phyloP scores from a whole-genome alignment of 306 rosid genomes.

The Quercus robur region DNA sequence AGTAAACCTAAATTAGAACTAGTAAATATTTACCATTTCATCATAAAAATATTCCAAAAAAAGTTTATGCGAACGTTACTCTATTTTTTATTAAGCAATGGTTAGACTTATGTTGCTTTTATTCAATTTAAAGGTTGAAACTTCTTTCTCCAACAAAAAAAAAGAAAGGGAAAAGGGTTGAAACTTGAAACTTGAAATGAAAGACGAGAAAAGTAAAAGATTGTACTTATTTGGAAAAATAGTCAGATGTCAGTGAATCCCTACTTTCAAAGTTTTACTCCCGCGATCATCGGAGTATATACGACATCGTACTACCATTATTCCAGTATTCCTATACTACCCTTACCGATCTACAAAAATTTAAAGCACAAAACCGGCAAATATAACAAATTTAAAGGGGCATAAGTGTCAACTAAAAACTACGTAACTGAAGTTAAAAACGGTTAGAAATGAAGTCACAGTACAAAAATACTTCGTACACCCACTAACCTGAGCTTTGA shows the following conservation, averaged over 20 bases:
- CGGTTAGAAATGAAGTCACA: neutral
- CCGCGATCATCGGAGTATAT: neutral
- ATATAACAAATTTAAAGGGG: constrained; percentile 4
- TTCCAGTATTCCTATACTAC: neutral
- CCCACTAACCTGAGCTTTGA: constrained; percentile 70
- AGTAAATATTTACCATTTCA: too few species aligned
- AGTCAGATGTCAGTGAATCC: neutral
- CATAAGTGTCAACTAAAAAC: constrained; percentile 26
- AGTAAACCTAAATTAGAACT: fast-evolving
- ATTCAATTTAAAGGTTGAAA: too few species aligned
- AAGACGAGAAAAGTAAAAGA: too few species aligned
- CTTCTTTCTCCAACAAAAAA: too few species aligned
- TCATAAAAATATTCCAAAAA: too few species aligned
- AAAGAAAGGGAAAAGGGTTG: too few species aligned
- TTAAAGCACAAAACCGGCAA: neutral
- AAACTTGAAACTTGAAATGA: too few species aligned
- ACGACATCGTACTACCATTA: neutral
- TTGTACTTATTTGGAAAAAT: too few species aligned
- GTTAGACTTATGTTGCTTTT: too few species aligned
- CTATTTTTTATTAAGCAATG: too few species aligned
- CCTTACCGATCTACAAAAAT: neutral
- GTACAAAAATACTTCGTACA: neutral
- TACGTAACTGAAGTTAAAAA: neutral
- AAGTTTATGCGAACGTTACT: too few species aligned
- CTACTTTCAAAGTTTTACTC: neutral